phyloP scores from a whole-genome alignment of 352 stramenopile genomes.

The Bremia lactucae region DNA sequence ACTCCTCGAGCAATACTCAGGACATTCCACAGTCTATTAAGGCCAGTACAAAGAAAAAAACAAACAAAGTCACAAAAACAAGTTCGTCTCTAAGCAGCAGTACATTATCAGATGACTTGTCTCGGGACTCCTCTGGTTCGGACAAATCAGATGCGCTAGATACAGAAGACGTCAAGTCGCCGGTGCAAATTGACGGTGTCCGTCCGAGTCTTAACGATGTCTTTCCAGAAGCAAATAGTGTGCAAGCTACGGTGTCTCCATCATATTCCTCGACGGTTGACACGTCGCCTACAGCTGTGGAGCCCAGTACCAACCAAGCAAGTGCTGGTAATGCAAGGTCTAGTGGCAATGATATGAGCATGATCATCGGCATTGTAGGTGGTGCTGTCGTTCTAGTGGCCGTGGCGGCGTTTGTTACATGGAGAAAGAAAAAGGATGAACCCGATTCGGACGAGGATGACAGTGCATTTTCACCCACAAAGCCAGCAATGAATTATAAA shows the following conservation, averaged over 20 bases:
- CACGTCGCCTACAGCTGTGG: slow-evolving; percentile 20
- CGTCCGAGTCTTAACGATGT: slow-evolving; percentile 11
- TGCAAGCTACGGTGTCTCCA: slow-evolving; percentile 14
- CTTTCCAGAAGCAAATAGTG: slow-evolving; percentile 6
- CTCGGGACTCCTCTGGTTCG: slow-evolving; percentile 3
- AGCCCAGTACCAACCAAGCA: slow-evolving; percentile 10
- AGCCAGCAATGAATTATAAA: slow-evolving; percentile 5
- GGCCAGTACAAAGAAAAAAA: slow-evolving; percentile 15
- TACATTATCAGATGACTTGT: slow-evolving; percentile 4
- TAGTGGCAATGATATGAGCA: slow-evolving; percentile 23
- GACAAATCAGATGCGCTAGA: slow-evolving; percentile 4
- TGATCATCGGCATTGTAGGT: slow-evolving; percentile 44
- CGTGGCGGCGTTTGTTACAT: slow-evolving; percentile 46
- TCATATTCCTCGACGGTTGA: slow-evolving; percentile 8
- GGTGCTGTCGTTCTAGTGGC: slow-evolving; percentile 32
- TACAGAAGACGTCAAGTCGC: slow-evolving; percentile 5
- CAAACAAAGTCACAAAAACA: slow-evolving; percentile 6
- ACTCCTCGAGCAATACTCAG: slow-evolving; percentile 12
- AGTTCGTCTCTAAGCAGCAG: slow-evolving; percentile 19
- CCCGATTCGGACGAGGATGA: slow-evolving; percentile 57
- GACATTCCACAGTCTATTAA: slow-evolving; percentile 17
- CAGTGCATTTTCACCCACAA: slow-evolving; percentile 19
- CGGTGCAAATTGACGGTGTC: slow-evolving; percentile 4
- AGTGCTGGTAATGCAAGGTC: slow-evolving; percentile 14
- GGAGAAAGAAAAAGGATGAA: slow-evolving; percentile 44